A percentile compares a stretch with the other conserved stretches of the same genome.
Conservation (phyloP, 495 filamentous ascomycete genomes). For the Podospora bellae-mahoneyi region DNA sequence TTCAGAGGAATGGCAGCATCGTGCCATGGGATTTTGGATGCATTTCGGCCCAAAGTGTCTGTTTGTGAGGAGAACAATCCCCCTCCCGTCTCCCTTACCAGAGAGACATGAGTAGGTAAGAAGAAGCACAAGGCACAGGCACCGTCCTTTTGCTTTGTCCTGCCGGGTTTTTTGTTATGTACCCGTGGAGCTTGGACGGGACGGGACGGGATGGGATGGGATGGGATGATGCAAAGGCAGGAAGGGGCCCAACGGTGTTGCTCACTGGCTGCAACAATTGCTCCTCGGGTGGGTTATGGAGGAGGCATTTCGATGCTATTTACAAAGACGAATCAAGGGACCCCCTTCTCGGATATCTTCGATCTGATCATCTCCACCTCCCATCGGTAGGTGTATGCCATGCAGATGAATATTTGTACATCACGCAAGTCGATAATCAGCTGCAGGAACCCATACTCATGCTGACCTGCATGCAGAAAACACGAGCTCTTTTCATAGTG, state of each 20-base stretch:
- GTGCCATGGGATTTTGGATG: neutral
- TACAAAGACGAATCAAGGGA: neutral
- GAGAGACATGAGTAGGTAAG: neutral
- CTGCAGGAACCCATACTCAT: conserved; percentile 1
- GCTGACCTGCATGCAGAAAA: conserved; percentile 8
- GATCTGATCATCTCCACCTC: neutral
- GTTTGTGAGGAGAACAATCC: neutral
- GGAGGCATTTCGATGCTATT: neutral
- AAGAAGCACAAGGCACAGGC: neutral
- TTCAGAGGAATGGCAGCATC: neutral
- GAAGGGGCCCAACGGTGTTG: neutral
- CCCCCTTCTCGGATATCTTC: neutral
- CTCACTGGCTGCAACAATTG: neutral
- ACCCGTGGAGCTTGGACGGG: neutral
- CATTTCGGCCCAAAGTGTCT: neutral
- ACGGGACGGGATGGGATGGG: too few relatives aligned
- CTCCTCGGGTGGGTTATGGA: neutral
- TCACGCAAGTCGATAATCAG: neutral
- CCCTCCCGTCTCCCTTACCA: neutral
- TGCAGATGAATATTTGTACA: neutral
- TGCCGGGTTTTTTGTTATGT: too few relatives aligned
- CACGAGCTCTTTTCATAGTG: neutral
- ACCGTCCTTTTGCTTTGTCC: neutral
- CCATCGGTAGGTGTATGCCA: neutral
- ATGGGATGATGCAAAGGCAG: neutral